Evolutionary conservation across 2,329 filamentous ascomycete species (phyloP).

Genomic region (Cryphonectria naterciae): DNA sequence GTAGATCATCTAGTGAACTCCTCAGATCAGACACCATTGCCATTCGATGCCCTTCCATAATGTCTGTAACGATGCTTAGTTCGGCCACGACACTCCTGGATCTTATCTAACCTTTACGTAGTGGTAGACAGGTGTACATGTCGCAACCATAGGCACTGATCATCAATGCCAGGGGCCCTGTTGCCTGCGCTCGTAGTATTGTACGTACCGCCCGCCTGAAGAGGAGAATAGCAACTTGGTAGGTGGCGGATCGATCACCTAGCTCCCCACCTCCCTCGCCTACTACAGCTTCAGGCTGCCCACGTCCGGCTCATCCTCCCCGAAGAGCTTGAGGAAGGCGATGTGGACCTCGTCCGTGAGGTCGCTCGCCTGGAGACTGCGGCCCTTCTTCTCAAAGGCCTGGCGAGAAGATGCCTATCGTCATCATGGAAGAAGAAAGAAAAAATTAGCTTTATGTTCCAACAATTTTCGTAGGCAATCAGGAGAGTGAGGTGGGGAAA

Average conservation of each 20-base stretch:
- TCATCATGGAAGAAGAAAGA: too few relatives aligned
- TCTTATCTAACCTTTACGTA: neutral
- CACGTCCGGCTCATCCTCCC: constrained; percentile 61
- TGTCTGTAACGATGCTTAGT: neutral
- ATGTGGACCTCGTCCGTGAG: constrained; percentile 86
- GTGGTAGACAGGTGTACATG: neutral
- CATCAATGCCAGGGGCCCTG: neutral
- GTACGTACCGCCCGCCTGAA: neutral
- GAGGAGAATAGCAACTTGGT: neutral
- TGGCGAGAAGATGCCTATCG: constrained; percentile 78
- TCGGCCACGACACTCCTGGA: neutral
- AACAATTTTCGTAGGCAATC: neutral
- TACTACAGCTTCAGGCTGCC: constrained; percentile 43
- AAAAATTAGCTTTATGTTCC: constrained; percentile 24
- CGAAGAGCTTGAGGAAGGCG: constrained; percentile 80
- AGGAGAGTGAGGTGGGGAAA: neutral
- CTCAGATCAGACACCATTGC: neutral
- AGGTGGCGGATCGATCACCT: neutral
- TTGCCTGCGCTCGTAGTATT: neutral
- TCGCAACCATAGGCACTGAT: neutral
- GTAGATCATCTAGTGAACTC: neutral
- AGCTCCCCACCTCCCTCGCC: neutral
- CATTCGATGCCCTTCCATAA: neutral
- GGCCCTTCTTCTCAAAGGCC: constrained; percentile 83
- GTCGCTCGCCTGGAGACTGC: constrained; percentile 90